These are phyloP conservation scores for Davidsoniella neocaledoniae DNA, from an alignment of 2,329 filamentous ascomycete genomes.

Conservation along the genomic window DNA sequence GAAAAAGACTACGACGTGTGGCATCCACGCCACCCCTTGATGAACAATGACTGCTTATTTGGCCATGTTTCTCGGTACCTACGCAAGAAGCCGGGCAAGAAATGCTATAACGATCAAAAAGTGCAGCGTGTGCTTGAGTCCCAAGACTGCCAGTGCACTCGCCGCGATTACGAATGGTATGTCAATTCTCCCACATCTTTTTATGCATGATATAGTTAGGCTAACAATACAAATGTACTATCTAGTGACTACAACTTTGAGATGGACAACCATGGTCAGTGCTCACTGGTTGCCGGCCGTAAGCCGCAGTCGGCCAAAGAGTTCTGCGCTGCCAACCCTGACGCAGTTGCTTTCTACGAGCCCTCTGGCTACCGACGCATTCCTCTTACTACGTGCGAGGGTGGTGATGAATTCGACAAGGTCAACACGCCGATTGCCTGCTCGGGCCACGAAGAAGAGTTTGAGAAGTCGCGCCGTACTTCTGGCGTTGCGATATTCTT, in stretches of 20 bases:
- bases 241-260: constrained; percentile 84
- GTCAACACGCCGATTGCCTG: constrained; percentile 45
- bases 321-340: constrained; percentile 43
- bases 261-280: constrained; percentile 58
- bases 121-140: constrained; percentile 57
- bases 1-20: constrained; percentile 66
- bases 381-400: constrained; percentile 71
- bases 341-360: constrained; percentile 62
- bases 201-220: background rate
- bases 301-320: constrained; percentile 35
- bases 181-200: constrained; percentile 17
- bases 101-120: constrained; percentile 68
- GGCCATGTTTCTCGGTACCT: constrained; percentile 81
- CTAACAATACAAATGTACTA: background rate
- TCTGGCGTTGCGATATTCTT: constrained; percentile 69
- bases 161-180: constrained; percentile 85
- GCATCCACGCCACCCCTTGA: constrained; percentile 68
- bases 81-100: constrained; percentile 63
- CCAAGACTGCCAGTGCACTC: constrained; percentile 66
- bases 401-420: constrained; percentile 60
- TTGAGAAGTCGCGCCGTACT: constrained; percentile 49
- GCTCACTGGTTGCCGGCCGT: constrained; percentile 58
- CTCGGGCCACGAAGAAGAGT: constrained; percentile 68
- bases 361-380: constrained; percentile 80
- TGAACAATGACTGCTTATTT: constrained; percentile 71